A percentile compares a stretch with the other conserved stretches of the same genome.
These are phyloP conservation scores for Chaetomium strumarium DNA, from an alignment of 2,329 filamentous ascomycete species.

Conservation along the genomic window DNA sequence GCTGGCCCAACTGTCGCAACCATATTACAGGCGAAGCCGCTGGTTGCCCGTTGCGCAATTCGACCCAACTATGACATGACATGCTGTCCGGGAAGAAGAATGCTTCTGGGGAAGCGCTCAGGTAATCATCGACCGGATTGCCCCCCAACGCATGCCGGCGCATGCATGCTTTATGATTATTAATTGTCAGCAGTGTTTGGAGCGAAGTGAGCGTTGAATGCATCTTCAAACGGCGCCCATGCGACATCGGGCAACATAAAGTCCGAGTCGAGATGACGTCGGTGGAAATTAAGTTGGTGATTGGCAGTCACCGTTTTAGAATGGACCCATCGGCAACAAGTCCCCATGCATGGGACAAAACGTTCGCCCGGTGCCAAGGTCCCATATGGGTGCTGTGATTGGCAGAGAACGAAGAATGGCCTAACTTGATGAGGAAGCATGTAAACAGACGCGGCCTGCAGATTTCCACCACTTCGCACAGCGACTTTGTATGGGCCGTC, in stretches of 20 bases:
- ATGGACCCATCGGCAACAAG: background rate
- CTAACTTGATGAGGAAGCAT: constrained; percentile 18
- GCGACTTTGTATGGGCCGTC: constrained; percentile 1
- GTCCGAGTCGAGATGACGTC: too few relatives aligned
- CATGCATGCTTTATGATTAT: too few relatives aligned
- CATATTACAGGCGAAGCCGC: background rate
- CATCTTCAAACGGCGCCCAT: background rate
- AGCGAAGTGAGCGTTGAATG: background rate
- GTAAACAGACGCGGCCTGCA: constrained; percentile 21
- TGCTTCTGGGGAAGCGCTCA: background rate
- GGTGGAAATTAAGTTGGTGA: too few relatives aligned
- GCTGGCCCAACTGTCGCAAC: background rate
- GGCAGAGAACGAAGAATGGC: background rate
- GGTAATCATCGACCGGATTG: too few relatives aligned
- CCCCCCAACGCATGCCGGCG: too few relatives aligned
- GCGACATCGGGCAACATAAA: too few relatives aligned
- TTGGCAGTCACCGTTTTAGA: too few relatives aligned
- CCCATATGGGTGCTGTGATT: constrained; percentile 11
- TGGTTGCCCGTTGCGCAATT: constrained; percentile 13
- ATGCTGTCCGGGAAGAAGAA: background rate
- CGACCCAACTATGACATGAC: constrained; percentile 6
- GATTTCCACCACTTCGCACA: constrained; percentile 9
- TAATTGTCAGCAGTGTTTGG: too few relatives aligned
- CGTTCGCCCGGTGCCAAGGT: constrained; percentile 13
- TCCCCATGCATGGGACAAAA: constrained; percentile 3